Evolutionary conservation across 1,139 yeast species (phyloP), one percentile per base, ranked within the genome.

Genomic region (Meyerozyma smithsonii): DNA sequence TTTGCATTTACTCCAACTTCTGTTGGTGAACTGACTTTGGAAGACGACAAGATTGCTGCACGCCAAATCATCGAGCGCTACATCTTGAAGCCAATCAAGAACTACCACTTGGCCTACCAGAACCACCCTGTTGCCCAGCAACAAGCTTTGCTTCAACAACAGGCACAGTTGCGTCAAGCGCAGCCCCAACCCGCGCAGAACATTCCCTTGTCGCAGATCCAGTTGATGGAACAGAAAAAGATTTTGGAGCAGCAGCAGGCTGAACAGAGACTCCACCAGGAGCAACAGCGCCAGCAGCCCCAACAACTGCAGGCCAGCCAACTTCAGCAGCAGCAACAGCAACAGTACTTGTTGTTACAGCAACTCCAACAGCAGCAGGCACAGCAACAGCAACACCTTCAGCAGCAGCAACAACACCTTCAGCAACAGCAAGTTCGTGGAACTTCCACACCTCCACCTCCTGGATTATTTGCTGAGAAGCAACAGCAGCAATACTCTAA

Each of bases 41-140:
- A 66, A 35, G 73, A 67, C 32, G 74, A 70, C 41, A 62, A 59
- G 44, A 39, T 56, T 8, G 54, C 66, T 32, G 67, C 74, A 8
- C 65, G 69, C 41, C 70, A 63, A 53, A 65, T 70, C 8, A 69
- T 71, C 43, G 77, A 71, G 49, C 59, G 62, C 37, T 67, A 58
- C 42, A 50, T 71, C 36, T 64, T 70, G 43, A 63, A 66, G 40
- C 76, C 75, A 12, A 57, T 71, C 43, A 71, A 71, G 45, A 71
- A 70, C 46, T 71, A 71, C 46, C 75, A 71, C 48, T 65, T 71
- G 51, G 72, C 76, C 11, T 71, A 70, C 50, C 71, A 65, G 47
- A 70, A 70, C 51, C 77, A 70, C 47, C 74, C 72, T 37, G 62
- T 64, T 44, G 54, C 60, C 37, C 75, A 69, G 51, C 73, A 67